These are phyloP conservation scores for Tricholoma bakamatsutake DNA, from an alignment of 768 basidiomycete species.

Conservation along the genomic window DNA sequence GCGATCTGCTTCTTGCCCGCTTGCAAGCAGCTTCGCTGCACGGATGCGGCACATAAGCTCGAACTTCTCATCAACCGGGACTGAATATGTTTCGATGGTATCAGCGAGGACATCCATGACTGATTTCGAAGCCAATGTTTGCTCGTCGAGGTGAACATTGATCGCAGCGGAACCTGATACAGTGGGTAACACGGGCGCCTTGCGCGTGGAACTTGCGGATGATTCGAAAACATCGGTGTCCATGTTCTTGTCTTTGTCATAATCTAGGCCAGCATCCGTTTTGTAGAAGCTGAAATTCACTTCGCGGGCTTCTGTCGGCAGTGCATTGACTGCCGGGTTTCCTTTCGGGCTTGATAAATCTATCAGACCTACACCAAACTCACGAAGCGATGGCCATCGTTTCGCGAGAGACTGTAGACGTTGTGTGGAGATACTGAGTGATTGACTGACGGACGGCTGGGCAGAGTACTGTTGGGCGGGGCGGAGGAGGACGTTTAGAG, in stretches of 20 bases:
- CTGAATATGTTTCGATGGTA: conserved; percentile 53
- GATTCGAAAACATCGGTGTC: conserved; percentile 42
- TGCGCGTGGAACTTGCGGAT: conserved; percentile 43
- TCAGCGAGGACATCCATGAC: conserved; percentile 78
- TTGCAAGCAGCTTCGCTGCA: conserved; percentile 62
- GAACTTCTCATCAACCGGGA: conserved; percentile 82
- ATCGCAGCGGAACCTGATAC: conserved; percentile 44
- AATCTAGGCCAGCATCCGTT: conserved; percentile 34
- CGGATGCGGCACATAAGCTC: conserved; percentile 86
- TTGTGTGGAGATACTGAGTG: conserved; percentile 74
- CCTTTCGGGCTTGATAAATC: conserved; percentile 61
- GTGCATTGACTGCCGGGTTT: conserved; percentile 45
- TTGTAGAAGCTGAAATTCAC: conserved; percentile 80
- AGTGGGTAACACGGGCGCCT: conserved; percentile 28
- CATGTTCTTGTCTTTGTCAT: conserved; percentile 33
- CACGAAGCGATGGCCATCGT: conserved; percentile 78
- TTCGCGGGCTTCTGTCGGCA: conserved; percentile 71
- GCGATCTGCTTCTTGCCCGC: conserved; percentile 53
- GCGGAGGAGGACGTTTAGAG: conserved; percentile 82
- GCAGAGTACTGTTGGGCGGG: conserved; percentile 94
- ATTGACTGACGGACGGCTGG: conserved; percentile 77
- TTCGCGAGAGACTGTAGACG: conserved; percentile 80
- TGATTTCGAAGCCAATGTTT: conserved; percentile 51
- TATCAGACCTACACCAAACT: conserved; percentile 70
- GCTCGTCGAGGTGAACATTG: conserved; percentile 56